Evolutionary conservation across 2,329 filamentous ascomycete genomes (phyloP), one percentile per base, ranked within the genome.

Genomic region (Xylaria hypoxylon): DNA sequence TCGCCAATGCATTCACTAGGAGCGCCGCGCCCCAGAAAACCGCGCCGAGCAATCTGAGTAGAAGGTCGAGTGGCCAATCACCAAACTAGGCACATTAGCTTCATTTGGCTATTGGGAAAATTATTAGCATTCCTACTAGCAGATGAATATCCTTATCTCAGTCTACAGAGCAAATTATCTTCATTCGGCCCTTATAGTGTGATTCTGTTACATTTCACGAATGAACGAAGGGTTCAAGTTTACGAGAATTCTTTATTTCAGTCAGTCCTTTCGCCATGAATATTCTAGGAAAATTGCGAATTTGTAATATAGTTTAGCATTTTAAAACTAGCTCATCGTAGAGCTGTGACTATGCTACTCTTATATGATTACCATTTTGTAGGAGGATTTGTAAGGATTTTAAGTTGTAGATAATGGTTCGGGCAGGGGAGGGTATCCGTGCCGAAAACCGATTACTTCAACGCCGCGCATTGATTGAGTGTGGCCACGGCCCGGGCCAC

Each of bases 401-500:
- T 15, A 5, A 31, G 48, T 45, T 59, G 33, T 17, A 47, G 40
- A 53, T 24, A 19, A 55, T 51, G 50, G 59, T 38, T 45, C 59
- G 63, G 55, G 42, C 51, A 61, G 59, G 62, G 59, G 62, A 57
- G 63, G 33, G 50, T 60, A 60, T 58, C 52, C 61, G 63, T 60
- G 35, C 59, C 66, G 59, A 60, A 58, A 68, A 60, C 57, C 52
- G 40, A 66, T 66, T 60, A 53, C 55, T 38, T 53, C 22, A 45
- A 60, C 53, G 33, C 63, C 65, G 57, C 58, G 52, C 52, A 65
- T 65, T 65, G 33, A 68, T 63, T 63, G 38, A 58, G 15, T 31
- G 22, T 44, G 28, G 44, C 50, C 26, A 62, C 62, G 64, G 50
- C 45, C 73, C 78, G 79, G 77, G 72, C 78, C 78, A 78, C 71